Conservation (phyloP, 305 asterid species). For the Rubia occidens region DNA sequence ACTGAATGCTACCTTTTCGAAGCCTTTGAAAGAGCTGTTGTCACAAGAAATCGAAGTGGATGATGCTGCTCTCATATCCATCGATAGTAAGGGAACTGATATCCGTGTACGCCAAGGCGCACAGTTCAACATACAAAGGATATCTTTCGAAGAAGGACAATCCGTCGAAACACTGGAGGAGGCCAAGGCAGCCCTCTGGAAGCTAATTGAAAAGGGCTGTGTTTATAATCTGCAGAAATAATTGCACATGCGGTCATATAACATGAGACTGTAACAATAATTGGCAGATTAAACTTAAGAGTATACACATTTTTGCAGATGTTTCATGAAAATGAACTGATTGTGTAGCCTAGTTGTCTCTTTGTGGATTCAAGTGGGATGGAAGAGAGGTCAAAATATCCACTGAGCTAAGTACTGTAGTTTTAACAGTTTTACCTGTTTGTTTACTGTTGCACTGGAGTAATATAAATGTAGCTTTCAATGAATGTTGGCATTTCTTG, state of each 20-base stretch:
- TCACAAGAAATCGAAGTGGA: slow-evolving; percentile 75
- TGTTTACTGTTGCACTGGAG: not conserved
- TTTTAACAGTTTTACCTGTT: not conserved
- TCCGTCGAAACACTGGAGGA: slow-evolving; percentile 71
- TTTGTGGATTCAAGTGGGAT: not conserved
- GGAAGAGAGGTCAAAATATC: not conserved
- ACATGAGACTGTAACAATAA: not conserved
- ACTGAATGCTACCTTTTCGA: slow-evolving; percentile 70
- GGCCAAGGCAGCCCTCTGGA: slow-evolving; percentile 76
- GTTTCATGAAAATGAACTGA: not conserved
- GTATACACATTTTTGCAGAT: not conserved
- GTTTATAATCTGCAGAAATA: slow-evolving; percentile 39
- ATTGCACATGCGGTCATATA: not conserved
- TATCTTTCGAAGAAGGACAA: slow-evolving; percentile 64
- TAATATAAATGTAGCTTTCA: not conserved
- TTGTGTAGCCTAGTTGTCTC: not conserved
- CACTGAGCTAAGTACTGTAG: not conserved
- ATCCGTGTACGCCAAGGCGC: slow-evolving; percentile 92
- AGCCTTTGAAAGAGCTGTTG: slow-evolving; percentile 74
- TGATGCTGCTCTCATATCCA: slow-evolving; percentile 91
- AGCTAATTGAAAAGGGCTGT: slow-evolving; percentile 48
- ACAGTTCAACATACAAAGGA: slow-evolving; percentile 50
- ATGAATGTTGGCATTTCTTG: slow-evolving; percentile 4
- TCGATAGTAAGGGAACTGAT: slow-evolving; percentile 84
- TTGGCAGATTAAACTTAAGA: not conserved